Base-by-base conservation (phyloP, 2,329 filamentous ascomycete genomes). In the Mycocentrospora acerina region DNA sequence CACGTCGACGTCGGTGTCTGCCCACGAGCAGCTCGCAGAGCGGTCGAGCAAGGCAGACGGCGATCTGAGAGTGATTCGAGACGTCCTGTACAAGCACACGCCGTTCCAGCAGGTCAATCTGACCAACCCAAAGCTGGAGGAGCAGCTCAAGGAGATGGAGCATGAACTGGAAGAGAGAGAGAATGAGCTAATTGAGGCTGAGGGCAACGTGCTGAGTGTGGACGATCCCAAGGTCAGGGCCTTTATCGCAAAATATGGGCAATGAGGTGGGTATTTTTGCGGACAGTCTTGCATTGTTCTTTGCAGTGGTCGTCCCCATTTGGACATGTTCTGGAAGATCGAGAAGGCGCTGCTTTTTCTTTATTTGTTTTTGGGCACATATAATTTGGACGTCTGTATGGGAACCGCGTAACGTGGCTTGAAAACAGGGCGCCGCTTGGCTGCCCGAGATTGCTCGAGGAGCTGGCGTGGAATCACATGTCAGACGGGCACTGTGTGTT, bases 71-170 rank as follows among this genome's bases (percentile, higher is more conserved):
- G 60, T 57, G 18, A 53, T 74, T 26, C 35, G 68, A 14, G 48
- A 55, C 13, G 65, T 64, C 4, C 45, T 73, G 19, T 70, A 67
- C 44, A 57, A 58, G n/a, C 61, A 71, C 28, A 63, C 60, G 4
- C 50, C 56, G 12, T 68, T 61, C 41, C 46, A 54, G 29, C 40
- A 51, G 16, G 52, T 66, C 22, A 45, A 48, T 29, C 38, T 67
- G 37, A 51, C 46, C 1, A 44, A 60, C 29, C 27, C 48, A 10
- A 49, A 47, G 24, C 28, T 65, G 26, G 60, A 69, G 19, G 50
- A 46, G 4, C 51, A 57, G 16, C 14, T 73, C 38, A 62, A 63
- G 17, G 44, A 43, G 11, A 52, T 72, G 43, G 70, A 72, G 41
- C 40, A 40, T 22, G 53, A 63, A 16, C 62, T 72, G 24, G 64